phyloP scores from a whole-genome alignment of 768 basidiomycete species.

The Pilatotrama ljubarskyi region DNA sequence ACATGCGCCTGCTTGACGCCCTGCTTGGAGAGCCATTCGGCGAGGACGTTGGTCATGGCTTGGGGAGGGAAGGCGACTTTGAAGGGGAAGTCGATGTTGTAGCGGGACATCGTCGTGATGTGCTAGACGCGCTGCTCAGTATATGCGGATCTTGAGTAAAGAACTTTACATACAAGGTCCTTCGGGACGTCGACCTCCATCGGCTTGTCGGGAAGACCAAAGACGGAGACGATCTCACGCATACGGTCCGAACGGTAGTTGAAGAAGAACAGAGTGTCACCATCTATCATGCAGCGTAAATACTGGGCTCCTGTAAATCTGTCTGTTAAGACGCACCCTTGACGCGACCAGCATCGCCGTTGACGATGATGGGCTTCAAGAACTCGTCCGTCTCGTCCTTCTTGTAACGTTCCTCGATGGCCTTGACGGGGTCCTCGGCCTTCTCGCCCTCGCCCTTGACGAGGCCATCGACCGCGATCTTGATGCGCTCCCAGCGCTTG shows the following conservation, averaged over 20 bases:
- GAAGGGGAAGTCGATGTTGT: slow-evolving; percentile 92
- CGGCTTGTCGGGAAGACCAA: slow-evolving; percentile 82
- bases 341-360: slow-evolving; percentile 75
- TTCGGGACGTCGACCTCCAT: slow-evolving; percentile 81
- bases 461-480: slow-evolving; percentile 85
- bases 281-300: slow-evolving; percentile 46
- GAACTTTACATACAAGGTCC: slow-evolving; percentile 58
- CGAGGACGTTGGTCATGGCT: slow-evolving; percentile 90
- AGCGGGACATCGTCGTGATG: slow-evolving; percentile 92
- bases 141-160: not conserved
- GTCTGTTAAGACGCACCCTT: slow-evolving; percentile 54
- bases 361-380: slow-evolving; percentile 89
- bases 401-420: slow-evolving; percentile 72
- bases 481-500: slow-evolving; percentile 94
- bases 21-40: slow-evolving; percentile 83
- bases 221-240: slow-evolving; percentile 83
- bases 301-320: too few species aligned
- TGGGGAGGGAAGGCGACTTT: slow-evolving; percentile 91
- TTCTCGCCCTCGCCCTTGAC: slow-evolving; percentile 69
- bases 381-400: slow-evolving; percentile 94
- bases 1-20: slow-evolving; percentile 86
- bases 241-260: slow-evolving; percentile 97
- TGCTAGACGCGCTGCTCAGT: slow-evolving; percentile 42
- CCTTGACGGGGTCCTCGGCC: slow-evolving; percentile 58
- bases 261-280: slow-evolving; percentile 92